These are phyloP conservation scores for Porcisia hertigi DNA, from an alignment of 208 protist species.

Conservation along the genomic window DNA sequence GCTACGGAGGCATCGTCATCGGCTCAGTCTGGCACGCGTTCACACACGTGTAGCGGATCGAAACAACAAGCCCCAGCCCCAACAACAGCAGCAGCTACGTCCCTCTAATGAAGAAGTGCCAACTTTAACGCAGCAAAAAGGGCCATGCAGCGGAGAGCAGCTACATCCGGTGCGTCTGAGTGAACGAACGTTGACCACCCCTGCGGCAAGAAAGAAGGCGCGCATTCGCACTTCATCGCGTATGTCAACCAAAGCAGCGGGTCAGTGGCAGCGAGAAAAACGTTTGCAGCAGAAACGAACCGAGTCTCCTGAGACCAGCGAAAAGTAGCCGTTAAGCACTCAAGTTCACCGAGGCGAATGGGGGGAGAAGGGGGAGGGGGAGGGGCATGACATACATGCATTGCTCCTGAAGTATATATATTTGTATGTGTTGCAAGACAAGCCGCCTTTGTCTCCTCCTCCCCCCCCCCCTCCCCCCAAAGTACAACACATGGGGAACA, in stretches of 20 bases:
- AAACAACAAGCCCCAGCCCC: neutral
- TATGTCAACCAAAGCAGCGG: neutral
- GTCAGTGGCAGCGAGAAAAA: neutral
- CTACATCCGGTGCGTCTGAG: neutral
- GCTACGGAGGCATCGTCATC: slow-evolving; percentile 4
- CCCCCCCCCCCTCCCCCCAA: too few relatives aligned
- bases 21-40: neutral
- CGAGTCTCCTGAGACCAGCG: neutral
- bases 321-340: neutral
- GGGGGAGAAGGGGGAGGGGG: neutral
- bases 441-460: neutral
- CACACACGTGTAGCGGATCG: neutral
- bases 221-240: slow-evolving; percentile 6
- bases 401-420: neutral
- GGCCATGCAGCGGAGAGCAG: neutral
- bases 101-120: neutral
- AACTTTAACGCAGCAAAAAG: neutral
- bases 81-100: neutral
- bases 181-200: neutral
- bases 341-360: neutral
- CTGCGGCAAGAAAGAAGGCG: neutral
- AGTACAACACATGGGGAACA: too few relatives aligned
- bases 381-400: too few relatives aligned
- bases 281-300: neutral
- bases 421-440: neutral